A percentile compares a stretch with the other conserved stretches of the same genome.
Evolutionary conservation across 176 grass and related monocot genomes (phyloP).

Genomic region (Cenchrus fungigraminus): DNA sequence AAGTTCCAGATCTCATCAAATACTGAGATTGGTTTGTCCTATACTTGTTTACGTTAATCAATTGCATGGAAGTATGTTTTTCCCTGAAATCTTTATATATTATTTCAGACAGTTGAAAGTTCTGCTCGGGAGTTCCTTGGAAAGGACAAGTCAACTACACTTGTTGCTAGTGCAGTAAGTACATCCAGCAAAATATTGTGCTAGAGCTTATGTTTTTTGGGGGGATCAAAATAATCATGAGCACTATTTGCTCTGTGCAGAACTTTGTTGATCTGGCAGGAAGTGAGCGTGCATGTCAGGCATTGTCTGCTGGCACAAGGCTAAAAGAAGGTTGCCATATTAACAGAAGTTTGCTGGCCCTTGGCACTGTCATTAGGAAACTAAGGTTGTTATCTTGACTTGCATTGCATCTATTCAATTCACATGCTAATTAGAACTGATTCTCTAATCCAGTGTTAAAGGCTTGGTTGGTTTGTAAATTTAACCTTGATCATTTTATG

Average conservation of each 20-base stretch:
- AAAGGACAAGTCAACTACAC: constrained; percentile 82
- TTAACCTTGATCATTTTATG: constrained; percentile 31
- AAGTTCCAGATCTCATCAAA: constrained; percentile 97
- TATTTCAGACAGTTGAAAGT: constrained; percentile 84
- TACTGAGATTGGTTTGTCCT: constrained; percentile 81
- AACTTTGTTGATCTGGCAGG: constrained; percentile 97
- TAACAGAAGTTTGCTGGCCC: constrained; percentile 87
- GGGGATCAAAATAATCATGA: background rate
- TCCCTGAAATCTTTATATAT: constrained; percentile 14
- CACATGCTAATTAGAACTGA: constrained; percentile 12
- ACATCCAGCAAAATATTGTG: constrained; percentile 29
- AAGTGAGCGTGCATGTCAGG: constrained; percentile 92
- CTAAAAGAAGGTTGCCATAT: constrained; percentile 98
- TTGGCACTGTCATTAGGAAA: constrained; percentile 91
- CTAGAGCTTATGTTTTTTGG: background rate
- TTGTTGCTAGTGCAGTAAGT: constrained; percentile 82
- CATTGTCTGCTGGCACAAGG: constrained; percentile 72
- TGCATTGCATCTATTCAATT: constrained; percentile 18
- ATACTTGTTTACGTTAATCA: constrained; percentile 37
- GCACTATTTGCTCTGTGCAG: constrained; percentile 47
- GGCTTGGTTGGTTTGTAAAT: constrained; percentile 1
- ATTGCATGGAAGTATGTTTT: background rate
- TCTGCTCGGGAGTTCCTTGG: constrained; percentile 77
- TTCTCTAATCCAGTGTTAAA: background rate
- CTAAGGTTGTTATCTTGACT: constrained; percentile 61